Evolutionary conservation across 2,329 filamentous ascomycete genomes (phyloP), one percentile per base, ranked within the genome.

Genomic region (Colletotrichum abscissum): DNA sequence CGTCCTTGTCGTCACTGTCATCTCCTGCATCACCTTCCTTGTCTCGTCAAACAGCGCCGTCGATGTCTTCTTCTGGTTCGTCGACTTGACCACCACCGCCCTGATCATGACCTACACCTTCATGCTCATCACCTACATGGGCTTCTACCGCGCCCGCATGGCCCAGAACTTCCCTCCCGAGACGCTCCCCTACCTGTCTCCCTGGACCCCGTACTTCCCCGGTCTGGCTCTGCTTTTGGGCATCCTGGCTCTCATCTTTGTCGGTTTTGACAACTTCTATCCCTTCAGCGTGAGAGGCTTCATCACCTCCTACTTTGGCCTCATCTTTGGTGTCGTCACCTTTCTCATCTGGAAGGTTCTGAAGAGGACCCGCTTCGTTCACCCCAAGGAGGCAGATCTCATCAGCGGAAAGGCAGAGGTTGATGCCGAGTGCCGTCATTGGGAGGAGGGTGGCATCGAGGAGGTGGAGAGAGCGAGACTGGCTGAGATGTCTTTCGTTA

Each of bases 341-440:
- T 95, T 89, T 78, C 33, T 92, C 3, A 87, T 86, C 5, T 94
- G 92, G 90, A 95, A 95, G 82, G 9, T 93, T 1, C 69, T 89
- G 76, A 90, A 92, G 80, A 87, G 85, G 78, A 93, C 92, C 0
- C 90, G 87, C 75, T 85, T 88, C 73, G 81, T 88, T 64, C 84
- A 83, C 59, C 84, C 90, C 1, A 82, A 87, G 24, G 88, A 93
- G 65, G 87, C 91, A 0, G 92, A 94, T 79, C 80, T 94, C 56
- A 78, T 87, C 35, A 88, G 88, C 46, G 91, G 92, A 71, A 83
- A 93, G 72, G 88, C 88, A 7, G 92, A 93, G 80, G 89, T 93
- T 74, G 92, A 92, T 67, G 89, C 90, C 74, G 84, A 85, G 79
- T 85, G 84, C 75, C 76, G 80, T 22, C 78, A 82, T 57, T 86